Percentiles rank a stretch among this genome's conserved stretches.
Evolutionary conservation across 1,284 basidiomycete species (phyloP).

Genomic region (Cryptococcus sp.): DNA sequence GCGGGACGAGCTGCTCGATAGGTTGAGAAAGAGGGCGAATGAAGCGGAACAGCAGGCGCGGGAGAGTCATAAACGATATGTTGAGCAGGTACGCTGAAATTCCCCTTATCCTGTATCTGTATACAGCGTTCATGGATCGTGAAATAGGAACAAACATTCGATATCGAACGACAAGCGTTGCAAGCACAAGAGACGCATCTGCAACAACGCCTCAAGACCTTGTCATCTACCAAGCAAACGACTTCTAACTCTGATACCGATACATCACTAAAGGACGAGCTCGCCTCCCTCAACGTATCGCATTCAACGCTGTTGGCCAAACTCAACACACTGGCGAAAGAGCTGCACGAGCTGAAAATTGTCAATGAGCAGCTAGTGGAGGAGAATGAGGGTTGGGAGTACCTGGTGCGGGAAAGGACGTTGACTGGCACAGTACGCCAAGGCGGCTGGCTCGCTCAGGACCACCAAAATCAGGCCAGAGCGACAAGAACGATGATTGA

Average conservation of each 20-base stretch:
- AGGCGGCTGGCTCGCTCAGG: conserved; percentile 51
- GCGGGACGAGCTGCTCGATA: conserved; percentile 42
- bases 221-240: conserved; percentile 16
- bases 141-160: conserved; percentile 46
- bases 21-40: conserved; percentile 28
- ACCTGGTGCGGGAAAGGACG: conserved; percentile 82
- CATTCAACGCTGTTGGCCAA: conserved; percentile 43
- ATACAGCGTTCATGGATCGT: conserved; percentile 4
- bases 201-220: conserved; percentile 34
- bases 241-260: background rate
- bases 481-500: conserved; percentile 45
- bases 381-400: conserved; percentile 94
- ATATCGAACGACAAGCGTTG: conserved; percentile 45
- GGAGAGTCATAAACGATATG: conserved; percentile 38
- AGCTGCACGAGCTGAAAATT: conserved; percentile 42
- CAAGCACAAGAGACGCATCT: conserved; percentile 44
- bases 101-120: background rate
- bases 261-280: conserved; percentile 40
- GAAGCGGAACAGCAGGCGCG: conserved; percentile 39
- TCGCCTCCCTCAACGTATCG: conserved; percentile 39
- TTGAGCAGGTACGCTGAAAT: conserved; percentile 42
- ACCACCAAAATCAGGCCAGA: background rate
- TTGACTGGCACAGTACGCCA: conserved; percentile 76
- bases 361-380: conserved; percentile 58
- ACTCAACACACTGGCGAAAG: conserved; percentile 37